Evolutionary conservation across 2,329 filamentous ascomycete species (phyloP).

Genomic region (Cordyceps tenuipes): DNA sequence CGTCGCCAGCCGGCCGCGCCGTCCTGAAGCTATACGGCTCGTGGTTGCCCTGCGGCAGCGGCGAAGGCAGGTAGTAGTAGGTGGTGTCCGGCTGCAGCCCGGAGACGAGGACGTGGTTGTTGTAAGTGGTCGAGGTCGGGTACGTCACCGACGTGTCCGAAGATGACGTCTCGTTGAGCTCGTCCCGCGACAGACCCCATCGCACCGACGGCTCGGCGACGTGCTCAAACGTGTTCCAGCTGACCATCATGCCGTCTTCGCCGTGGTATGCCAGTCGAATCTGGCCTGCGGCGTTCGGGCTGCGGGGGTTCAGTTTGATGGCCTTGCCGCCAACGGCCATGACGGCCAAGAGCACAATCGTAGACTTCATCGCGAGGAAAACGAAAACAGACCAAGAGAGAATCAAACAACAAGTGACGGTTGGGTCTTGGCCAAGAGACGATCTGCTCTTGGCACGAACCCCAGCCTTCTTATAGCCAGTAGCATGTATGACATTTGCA

Average conservation of each 20-base stretch:
- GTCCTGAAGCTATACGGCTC: background rate
- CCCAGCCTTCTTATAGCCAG: too few species aligned
- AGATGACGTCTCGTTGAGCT: slow-evolving; percentile 17
- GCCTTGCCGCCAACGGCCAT: background rate
- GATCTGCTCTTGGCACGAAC: too few species aligned
- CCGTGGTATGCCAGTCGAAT: slow-evolving; percentile 3
- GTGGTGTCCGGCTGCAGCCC: slow-evolving; percentile 3
- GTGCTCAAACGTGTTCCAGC: slow-evolving; percentile 27
- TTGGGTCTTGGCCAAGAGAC: background rate
- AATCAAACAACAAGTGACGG: background rate
- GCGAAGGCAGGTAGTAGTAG: slow-evolving; percentile 6
- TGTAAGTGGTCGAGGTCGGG: slow-evolving; percentile 25
- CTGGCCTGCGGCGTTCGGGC: background rate
- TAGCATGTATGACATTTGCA: too few species aligned
- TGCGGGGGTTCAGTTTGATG: background rate
- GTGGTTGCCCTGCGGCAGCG: background rate
- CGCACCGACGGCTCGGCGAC: slow-evolving; percentile 21
- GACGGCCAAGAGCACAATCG: background rate
- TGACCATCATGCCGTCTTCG: slow-evolving; percentile 18
- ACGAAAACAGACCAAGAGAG: background rate
- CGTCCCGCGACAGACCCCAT: slow-evolving; percentile 19
- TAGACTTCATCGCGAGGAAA: background rate
- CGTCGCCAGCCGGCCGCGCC: background rate
- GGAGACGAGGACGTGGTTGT: slow-evolving; percentile 17
- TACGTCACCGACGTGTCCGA: slow-evolving; percentile 23